Evolutionary conservation across 768 basidiomycete genomes (phyloP).

Genomic region (Mycena rebaudengoi): DNA sequence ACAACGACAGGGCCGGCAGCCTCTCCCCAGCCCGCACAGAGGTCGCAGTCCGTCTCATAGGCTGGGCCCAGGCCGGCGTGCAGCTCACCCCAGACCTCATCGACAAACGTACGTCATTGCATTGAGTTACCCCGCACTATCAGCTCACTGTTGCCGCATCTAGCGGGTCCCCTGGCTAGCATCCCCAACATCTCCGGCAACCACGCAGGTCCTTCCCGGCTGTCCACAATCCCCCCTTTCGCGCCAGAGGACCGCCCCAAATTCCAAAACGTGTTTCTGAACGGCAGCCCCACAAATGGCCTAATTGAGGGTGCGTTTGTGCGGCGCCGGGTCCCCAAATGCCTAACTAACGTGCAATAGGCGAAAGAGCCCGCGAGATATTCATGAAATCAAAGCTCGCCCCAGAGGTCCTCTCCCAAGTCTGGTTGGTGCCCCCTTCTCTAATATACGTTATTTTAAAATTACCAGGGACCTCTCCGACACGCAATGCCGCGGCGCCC

Average conservation of each 20-base stretch:
- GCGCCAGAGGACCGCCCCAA: constrained; percentile 57
- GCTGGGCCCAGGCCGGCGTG: constrained; percentile 57
- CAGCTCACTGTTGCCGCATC: constrained; percentile 1
- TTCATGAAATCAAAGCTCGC: constrained; percentile 62
- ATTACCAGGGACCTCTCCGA: constrained; percentile 60
- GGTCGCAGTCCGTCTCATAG: constrained; percentile 61
- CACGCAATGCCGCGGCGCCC: constrained; percentile 56
- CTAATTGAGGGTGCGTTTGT: constrained; percentile 48
- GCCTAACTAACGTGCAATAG: constrained; percentile 29
- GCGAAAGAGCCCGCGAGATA: constrained; percentile 59
- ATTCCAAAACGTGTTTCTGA: constrained; percentile 59
- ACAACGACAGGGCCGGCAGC: constrained; percentile 60
- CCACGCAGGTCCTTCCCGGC: constrained; percentile 3
- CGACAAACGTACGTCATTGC: constrained; percentile 45
- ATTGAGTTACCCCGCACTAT: not conserved
- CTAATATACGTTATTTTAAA: not conserved
- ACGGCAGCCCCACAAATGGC: constrained; percentile 50
- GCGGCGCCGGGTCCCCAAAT: not conserved
- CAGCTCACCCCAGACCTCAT: constrained; percentile 44
- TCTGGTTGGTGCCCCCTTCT: constrained; percentile 48
- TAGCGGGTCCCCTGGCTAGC: constrained; percentile 58
- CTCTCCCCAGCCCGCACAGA: constrained; percentile 31
- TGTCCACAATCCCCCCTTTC: constrained; percentile 44
- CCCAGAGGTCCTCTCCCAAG: constrained; percentile 55
- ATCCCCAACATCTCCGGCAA: constrained; percentile 40